phyloP scores from a whole-genome alignment of 148 eudicot genomes.

The Silene uniflora region DNA sequence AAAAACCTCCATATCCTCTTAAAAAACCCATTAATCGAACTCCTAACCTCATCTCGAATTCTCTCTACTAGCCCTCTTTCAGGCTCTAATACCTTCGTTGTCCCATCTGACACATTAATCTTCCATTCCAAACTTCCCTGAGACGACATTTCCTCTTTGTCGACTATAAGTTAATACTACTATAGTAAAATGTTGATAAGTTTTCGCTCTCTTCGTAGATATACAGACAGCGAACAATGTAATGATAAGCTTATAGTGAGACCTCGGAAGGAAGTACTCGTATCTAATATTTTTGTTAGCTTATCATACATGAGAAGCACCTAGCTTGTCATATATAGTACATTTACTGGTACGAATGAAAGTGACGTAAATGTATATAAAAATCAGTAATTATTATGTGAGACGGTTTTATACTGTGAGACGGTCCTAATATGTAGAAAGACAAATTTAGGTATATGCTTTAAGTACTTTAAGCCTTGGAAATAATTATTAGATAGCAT shows the following conservation, averaged over 20 bases:
- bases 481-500: constrained; percentile 10
- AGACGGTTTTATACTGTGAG: no score
- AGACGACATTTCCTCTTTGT: constrained; percentile 17
- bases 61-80: constrained; percentile 20
- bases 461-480: not conserved
- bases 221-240: not conserved
- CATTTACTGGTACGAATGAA: constrained; percentile 10
- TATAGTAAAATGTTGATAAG: constrained; percentile 3
- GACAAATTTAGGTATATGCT: not conserved
- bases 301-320: constrained; percentile 15
- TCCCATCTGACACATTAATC: constrained; percentile 48
- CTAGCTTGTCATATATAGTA: constrained; percentile 22
- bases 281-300: not conserved
- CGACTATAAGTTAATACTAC: constrained; percentile 28
- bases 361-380: not conserved
- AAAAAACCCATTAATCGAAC: constrained; percentile 21
- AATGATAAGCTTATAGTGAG: not conserved
- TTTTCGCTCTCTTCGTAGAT: not conserved
- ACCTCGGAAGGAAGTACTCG: not conserved
- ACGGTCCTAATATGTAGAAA: not conserved
- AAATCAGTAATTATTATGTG: no score
- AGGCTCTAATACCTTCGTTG: constrained; percentile 41
- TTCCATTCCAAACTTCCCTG: constrained; percentile 63
- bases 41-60: constrained; percentile 21
- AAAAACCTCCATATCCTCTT: constrained; percentile 45